phyloP scores from a whole-genome alignment of 2,329 filamentous ascomycete species.

The Beauveria brongniartii region DNA sequence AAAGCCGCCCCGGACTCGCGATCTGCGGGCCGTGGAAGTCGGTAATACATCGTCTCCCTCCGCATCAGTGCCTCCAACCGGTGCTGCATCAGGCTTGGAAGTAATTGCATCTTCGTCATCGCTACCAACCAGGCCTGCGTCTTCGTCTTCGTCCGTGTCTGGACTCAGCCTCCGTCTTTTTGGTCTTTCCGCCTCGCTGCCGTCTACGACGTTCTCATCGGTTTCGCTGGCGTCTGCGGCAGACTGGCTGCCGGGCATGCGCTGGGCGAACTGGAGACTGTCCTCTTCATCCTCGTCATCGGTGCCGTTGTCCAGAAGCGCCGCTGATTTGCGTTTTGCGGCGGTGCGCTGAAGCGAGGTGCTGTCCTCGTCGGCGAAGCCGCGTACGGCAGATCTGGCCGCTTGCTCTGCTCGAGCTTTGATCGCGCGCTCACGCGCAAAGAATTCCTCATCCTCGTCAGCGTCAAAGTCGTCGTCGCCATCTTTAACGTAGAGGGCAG shows the following conservation, averaged over 20 bases:
- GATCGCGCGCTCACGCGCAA: constrained; percentile 57
- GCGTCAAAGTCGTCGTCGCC: constrained; percentile 87
- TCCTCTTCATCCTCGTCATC: constrained; percentile 21
- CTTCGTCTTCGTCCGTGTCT: constrained; percentile 20
- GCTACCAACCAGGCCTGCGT: constrained; percentile 18
- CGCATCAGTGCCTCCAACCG: constrained; percentile 15
- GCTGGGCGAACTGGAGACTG: constrained; percentile 16
- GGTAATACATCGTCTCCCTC: constrained; percentile 35
- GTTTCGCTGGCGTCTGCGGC: constrained; percentile 17
- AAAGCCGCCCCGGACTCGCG: constrained; percentile 44
- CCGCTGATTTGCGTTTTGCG: constrained; percentile 23
- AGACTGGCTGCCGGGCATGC: constrained; percentile 18
- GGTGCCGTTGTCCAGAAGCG: constrained; percentile 19
- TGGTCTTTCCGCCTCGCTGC: constrained; percentile 25
- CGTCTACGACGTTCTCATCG: constrained; percentile 23
- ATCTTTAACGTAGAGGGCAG: constrained; percentile 68
- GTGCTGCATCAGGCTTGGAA: constrained; percentile 11
- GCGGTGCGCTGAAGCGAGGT: not conserved
- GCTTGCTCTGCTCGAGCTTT: constrained; percentile 43
- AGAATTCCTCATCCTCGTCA: constrained; percentile 64
- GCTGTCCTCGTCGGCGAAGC: constrained; percentile 10
- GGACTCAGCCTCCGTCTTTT: constrained; percentile 30
- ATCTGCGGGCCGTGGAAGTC: constrained; percentile 29
- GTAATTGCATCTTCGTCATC: constrained; percentile 15
- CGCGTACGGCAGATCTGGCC: constrained; percentile 19